phyloP scores from a whole-genome alignment of 441 rosid species.

The Raphanus hybrid region DNA sequence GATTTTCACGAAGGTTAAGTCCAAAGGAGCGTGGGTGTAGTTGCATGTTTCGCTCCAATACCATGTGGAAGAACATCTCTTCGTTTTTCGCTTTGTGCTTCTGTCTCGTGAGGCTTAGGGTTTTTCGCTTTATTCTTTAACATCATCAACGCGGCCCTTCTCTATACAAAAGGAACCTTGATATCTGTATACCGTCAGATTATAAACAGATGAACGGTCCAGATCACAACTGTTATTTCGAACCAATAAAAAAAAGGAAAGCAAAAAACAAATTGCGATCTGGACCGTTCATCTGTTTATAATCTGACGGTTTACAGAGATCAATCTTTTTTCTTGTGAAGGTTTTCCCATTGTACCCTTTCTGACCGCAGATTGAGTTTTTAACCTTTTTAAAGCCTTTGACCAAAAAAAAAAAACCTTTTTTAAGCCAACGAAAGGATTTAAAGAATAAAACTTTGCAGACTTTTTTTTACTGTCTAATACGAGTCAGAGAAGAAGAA shows the following conservation, averaged over 20 bases:
- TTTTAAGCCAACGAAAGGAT: too few relatives aligned
- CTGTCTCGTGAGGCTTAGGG: background rate
- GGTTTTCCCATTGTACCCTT: too few relatives aligned
- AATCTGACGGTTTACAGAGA: background rate
- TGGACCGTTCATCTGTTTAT: background rate
- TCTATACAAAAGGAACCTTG: background rate
- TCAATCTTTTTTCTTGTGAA: too few relatives aligned
- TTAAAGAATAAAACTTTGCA: conserved; percentile 17
- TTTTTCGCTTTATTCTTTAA: too few relatives aligned
- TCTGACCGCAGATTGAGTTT: too few relatives aligned
- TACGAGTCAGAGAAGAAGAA: conserved; percentile 34
- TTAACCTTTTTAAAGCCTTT: too few relatives aligned
- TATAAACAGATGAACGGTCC: too few relatives aligned
- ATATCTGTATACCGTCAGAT: conserved; percentile 21
- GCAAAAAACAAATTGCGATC: background rate
- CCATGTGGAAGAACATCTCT: conserved; percentile 85
- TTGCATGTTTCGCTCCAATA: conserved; percentile 90
- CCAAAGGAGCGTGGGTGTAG: conserved; percentile 93
- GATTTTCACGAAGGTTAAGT: conserved; percentile 82
- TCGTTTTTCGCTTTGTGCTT: background rate
- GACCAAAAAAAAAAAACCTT: too few relatives aligned
- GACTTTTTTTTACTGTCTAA: conserved; percentile 25
- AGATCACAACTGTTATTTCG: too few relatives aligned
- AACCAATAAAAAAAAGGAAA: too few relatives aligned
- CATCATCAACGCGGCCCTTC: background rate